These are phyloP conservation scores for Senna tora DNA, from an alignment of 306 rosid species.

Conservation along the genomic window DNA sequence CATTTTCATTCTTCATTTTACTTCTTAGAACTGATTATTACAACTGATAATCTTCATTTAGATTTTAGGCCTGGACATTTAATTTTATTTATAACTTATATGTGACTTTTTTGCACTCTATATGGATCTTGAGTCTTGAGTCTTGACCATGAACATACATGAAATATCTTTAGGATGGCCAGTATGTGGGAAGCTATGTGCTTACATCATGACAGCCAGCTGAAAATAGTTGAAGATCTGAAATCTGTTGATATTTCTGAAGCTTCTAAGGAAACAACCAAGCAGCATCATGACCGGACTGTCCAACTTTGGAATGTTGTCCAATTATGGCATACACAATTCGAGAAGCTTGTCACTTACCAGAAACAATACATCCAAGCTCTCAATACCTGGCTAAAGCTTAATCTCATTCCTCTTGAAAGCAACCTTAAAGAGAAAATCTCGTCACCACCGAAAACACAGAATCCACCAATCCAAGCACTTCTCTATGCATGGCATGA, in stretches of 20 bases:
- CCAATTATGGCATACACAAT: conserved; percentile 67
- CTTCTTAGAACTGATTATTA: conserved; percentile 7
- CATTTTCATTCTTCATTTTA: conserved; percentile 9
- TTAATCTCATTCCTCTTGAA: conserved; percentile 82
- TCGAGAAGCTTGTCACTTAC: conserved; percentile 72
- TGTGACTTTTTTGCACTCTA: conserved; percentile 9
- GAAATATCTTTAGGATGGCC: conserved; percentile 63
- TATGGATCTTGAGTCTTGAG: too few species aligned
- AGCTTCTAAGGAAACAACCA: conserved; percentile 70
- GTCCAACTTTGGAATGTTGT: conserved; percentile 62
- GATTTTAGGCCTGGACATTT: not conserved
- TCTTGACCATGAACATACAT: conserved; percentile 29
- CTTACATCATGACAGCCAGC: conserved; percentile 62
- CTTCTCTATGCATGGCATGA: conserved; percentile 75
- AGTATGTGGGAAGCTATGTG: conserved; percentile 79
- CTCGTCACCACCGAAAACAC: conserved; percentile 67
- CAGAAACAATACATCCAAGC: conserved; percentile 80
- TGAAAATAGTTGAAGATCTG: conserved; percentile 56
- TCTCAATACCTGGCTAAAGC: conserved; percentile 72
- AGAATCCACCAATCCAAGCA: conserved; percentile 71
- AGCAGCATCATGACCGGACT: conserved; percentile 69
- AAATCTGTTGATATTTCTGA: conserved; percentile 64
- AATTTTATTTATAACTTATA: not conserved
- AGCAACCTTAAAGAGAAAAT: conserved; percentile 84
- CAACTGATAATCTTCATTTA: not conserved